Evolutionary conservation across 179 eudicot species (phyloP), one percentile per base, ranked within the genome.

Genomic region (Sideroxylon spinosum): DNA sequence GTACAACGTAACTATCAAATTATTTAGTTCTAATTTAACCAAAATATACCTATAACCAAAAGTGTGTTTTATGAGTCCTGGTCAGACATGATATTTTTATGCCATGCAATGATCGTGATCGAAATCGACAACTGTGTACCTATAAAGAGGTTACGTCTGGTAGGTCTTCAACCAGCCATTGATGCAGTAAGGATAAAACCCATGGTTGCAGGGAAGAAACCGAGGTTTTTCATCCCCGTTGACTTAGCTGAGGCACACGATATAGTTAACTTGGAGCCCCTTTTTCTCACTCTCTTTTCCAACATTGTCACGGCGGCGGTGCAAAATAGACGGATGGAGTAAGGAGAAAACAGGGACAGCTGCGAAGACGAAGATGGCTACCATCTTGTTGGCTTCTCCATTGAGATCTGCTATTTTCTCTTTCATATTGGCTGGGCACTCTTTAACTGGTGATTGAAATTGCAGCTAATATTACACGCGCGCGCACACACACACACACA

Each of bases 141-240:
- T 82, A 66, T 89, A 88, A 48, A 82, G 10, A 14, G 89, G 90
- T 76, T 89, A 88, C 12, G 85, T 88, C 16, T 85, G 77, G 23
- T 83, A 74, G 44, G 63, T 60, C 48, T 63, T 23, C 66, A 86
- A 60, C 90, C 90, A 86, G 61, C 81, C 52, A 77, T 82, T 82
- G 29, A 88, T 82, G 32, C 90, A 88, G 9, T 68, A 60, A 9
- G 3, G 37, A 29, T 29, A 3, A 29, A 29, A 29, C 37, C 77
- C 76, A 75, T 88, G 90, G 46, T 84, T 75, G 75, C 90, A 86
- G 26, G 81, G 74, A 49, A 88, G 68, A 3, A 77, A 9, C 52
- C 84, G 68, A 7, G 68, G 19, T 16, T 16, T 57, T 2, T 86
- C 82, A 0, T 79, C 44, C 44, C 44, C 5, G 1, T 37, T 3